These are phyloP conservation scores for Selaginella tamariscina DNA, from an alignment of 75 land plant genomes.

Conservation along the genomic window DNA sequence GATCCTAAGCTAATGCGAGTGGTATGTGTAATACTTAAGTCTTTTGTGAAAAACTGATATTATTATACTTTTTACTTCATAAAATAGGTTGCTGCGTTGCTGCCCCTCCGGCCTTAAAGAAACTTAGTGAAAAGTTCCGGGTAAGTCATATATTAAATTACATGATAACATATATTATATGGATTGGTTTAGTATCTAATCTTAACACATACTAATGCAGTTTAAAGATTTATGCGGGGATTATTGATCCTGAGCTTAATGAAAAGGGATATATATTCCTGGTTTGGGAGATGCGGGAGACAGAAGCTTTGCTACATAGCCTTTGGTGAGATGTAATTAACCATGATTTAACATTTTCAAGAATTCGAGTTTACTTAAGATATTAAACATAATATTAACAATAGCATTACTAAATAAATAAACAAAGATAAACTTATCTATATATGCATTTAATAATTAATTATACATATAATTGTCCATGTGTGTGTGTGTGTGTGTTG, in stretches of 20 bases:
- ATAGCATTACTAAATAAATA: no score
- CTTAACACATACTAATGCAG: background rate
- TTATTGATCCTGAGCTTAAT: constrained; percentile 70
- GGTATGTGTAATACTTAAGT: constrained; percentile 33
- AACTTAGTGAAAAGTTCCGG: constrained; percentile 91
- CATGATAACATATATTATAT: background rate
- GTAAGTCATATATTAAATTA: constrained; percentile 28
- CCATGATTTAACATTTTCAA: no score
- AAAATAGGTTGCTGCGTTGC: constrained; percentile 89
- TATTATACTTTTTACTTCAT: background rate
- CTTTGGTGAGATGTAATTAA: no score
- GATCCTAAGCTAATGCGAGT: constrained; percentile 76
- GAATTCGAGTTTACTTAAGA: no score
- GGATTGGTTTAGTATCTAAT: background rate
- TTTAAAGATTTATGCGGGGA: constrained; percentile 56
- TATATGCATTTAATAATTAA: no score
- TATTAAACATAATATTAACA: no score
- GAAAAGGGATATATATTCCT: constrained; percentile 97
- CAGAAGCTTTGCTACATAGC: constrained; percentile 65
- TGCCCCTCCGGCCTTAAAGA: constrained; percentile 88
- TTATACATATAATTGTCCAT: no score
- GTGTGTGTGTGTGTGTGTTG: no score
- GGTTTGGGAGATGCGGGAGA: constrained; percentile 99
- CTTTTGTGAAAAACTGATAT: background rate
- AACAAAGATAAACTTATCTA: no score